These are phyloP conservation scores for Gracilaria vermiculophylla DNA, from an alignment of 23 red algal species.

Conservation along the genomic window DNA sequence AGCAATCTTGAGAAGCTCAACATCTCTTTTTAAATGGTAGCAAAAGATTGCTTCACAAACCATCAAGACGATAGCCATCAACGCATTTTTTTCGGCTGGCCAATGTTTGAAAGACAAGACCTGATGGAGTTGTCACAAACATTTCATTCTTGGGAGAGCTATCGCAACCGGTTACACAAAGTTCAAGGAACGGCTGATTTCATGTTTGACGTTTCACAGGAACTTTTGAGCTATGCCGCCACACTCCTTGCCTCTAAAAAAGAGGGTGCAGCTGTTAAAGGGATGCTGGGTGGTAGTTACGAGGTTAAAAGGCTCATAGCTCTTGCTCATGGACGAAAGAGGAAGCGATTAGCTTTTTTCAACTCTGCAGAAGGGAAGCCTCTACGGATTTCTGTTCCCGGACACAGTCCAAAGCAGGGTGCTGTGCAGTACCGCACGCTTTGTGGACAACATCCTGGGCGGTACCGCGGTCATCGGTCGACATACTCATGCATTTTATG, in stretches of 20 bases:
- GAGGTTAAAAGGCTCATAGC: slow-evolving; percentile 8
- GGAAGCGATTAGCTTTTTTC: slow-evolving; percentile 37
- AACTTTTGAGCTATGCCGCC: not conserved
- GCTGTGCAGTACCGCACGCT: not conserved
- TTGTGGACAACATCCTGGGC: slow-evolving; percentile 32
- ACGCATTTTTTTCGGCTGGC: not conserved
- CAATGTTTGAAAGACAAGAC: slow-evolving; percentile 16
- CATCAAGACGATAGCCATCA: slow-evolving; percentile 3
- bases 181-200: slow-evolving; percentile 16
- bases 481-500: too few relatives aligned
- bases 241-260: not conserved
- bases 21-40: slow-evolving; percentile 27
- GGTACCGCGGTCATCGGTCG: too few relatives aligned
- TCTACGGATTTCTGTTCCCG: slow-evolving; percentile 23
- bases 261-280: not conserved
- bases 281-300: not conserved
- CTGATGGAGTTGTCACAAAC: not conserved
- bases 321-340: not conserved
- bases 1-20: not conserved
- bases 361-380: not conserved
- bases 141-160: slow-evolving; percentile 13
- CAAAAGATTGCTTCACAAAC: slow-evolving; percentile 1
- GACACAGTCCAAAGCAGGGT: slow-evolving; percentile 24
- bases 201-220: slow-evolving; percentile 18
- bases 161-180: slow-evolving; percentile 1